A percentile compares a stretch with the other conserved stretches of the same genome.
These are phyloP conservation scores for Trametes hirsuta DNA, from an alignment of 1,284 basidiomycete species.

Conservation along the genomic window DNA sequence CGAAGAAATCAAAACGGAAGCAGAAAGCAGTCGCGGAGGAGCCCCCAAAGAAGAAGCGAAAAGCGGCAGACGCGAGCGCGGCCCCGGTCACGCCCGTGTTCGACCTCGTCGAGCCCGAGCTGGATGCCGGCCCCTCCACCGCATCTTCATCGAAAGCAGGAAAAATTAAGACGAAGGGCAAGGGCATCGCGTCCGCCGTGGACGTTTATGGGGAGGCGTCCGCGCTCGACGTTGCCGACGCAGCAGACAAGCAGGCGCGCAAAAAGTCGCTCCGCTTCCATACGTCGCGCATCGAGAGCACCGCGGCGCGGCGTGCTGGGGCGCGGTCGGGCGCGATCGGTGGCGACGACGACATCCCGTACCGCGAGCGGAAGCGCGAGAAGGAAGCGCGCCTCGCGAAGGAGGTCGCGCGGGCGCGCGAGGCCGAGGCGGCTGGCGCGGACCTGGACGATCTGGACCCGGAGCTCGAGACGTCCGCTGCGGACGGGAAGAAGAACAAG, in stretches of 20 bases:
- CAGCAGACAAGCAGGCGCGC: conserved; percentile 79
- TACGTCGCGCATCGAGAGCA: conserved; percentile 79
- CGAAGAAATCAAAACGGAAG: conserved; percentile 30
- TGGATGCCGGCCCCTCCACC: conserved; percentile 33
- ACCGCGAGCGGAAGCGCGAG: conserved; percentile 67
- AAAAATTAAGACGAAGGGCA: conserved; percentile 6
- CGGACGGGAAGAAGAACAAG: conserved; percentile 40
- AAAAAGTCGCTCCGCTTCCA: conserved; percentile 87
- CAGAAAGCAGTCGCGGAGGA: conserved; percentile 29
- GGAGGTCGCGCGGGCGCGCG: conserved; percentile 51
- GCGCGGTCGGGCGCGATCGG: conserved; percentile 64
- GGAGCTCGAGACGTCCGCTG: conserved; percentile 37
- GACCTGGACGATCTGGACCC: conserved; percentile 69
- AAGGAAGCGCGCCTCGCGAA: conserved; percentile 55
- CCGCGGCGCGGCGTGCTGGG: conserved; percentile 70
- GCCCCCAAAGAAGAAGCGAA: conserved; percentile 38
- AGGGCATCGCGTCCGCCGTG: conserved; percentile 32
- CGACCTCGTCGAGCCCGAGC: conserved; percentile 76
- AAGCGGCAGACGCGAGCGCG: conserved; percentile 28
- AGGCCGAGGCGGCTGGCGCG: conserved; percentile 52
- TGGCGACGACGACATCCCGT: conserved; percentile 91
- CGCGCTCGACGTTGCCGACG: conserved; percentile 70
- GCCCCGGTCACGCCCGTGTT: conserved; percentile 48
- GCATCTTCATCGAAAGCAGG: conserved; percentile 2
- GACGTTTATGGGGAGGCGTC: conserved; percentile 81